Evolutionary conservation across 805 yeast species (phyloP).

Genomic region (Saccharomycopsis oosterbeekiorum): DNA sequence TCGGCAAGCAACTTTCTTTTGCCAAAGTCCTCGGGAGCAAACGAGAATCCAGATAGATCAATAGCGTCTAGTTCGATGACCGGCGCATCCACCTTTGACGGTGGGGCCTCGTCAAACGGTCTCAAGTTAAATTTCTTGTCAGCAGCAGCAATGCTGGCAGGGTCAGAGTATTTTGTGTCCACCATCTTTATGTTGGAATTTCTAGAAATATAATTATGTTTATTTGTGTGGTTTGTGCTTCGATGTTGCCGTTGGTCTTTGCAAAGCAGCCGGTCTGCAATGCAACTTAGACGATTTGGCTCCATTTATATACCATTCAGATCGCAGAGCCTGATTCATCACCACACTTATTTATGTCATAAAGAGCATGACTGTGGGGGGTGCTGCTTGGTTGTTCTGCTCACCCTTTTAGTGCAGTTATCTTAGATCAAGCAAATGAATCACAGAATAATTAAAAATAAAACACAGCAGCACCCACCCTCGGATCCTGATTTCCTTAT

Average conservation of each 20-base stretch:
- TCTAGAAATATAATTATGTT: neutral
- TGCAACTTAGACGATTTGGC: too few species aligned
- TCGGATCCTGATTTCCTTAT: too few species aligned
- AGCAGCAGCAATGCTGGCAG: constrained; percentile 2
- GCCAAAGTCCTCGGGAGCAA: constrained; percentile 28
- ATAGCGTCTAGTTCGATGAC: constrained; percentile 25
- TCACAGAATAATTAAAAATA: too few species aligned
- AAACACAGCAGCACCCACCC: too few species aligned
- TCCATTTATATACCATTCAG: neutral
- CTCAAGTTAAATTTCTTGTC: constrained; percentile 24
- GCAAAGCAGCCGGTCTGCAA: too few species aligned
- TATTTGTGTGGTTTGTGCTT: neutral
- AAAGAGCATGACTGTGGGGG: neutral
- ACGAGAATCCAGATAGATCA: constrained; percentile 29
- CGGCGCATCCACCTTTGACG: constrained; percentile 15
- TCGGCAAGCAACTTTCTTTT: constrained; percentile 28
- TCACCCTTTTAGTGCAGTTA: too few species aligned
- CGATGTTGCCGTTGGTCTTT: neutral
- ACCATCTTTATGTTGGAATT: neutral
- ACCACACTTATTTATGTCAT: neutral
- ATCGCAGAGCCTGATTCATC: neutral
- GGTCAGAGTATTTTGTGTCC: neutral
- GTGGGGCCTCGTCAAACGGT: constrained; percentile 25
- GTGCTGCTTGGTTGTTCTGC: too few species aligned
- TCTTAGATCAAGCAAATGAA: too few species aligned